These are phyloP conservation scores for Kernera saxatilis DNA, from an alignment of 345 rosid genomes.

Conservation along the genomic window DNA sequence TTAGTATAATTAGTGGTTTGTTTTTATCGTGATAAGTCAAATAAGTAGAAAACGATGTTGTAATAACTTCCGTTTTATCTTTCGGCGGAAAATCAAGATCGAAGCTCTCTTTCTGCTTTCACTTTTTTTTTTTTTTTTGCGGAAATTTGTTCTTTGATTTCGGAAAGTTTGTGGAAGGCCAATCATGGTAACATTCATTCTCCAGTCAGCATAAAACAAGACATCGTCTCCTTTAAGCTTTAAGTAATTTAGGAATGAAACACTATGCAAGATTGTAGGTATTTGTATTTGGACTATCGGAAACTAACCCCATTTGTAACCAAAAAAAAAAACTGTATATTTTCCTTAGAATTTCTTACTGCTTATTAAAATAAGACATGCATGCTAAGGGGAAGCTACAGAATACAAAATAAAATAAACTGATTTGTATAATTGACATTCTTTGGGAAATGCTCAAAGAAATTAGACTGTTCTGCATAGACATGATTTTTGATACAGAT, in stretches of 20 bases:
- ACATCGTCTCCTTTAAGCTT: background rate
- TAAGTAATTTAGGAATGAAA: background rate
- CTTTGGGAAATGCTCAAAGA: background rate
- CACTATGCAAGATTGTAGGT: background rate
- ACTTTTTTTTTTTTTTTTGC: background rate
- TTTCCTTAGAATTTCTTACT: background rate
- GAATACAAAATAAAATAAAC: too few relatives aligned
- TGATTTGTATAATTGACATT: background rate
- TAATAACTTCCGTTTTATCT: conserved; percentile 15
- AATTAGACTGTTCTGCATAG: background rate
- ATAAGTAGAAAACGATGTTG: conserved; percentile 8
- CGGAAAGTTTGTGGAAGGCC: conserved; percentile 11
- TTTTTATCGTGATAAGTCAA: conserved; percentile 17
- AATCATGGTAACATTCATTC: background rate
- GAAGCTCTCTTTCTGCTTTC: conserved; percentile 9
- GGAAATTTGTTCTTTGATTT: conserved; percentile 12
- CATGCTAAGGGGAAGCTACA: background rate
- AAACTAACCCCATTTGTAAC: background rate
- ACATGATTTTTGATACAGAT: background rate
- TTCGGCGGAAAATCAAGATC: conserved; percentile 12
- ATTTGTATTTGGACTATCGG: background rate
- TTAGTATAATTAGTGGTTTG: background rate
- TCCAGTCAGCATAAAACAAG: background rate
- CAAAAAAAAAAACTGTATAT: too few relatives aligned
- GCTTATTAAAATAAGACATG: background rate